phyloP scores from a whole-genome alignment of 768 basidiomycete genomes.

The Daedaleopsis sinensis region DNA sequence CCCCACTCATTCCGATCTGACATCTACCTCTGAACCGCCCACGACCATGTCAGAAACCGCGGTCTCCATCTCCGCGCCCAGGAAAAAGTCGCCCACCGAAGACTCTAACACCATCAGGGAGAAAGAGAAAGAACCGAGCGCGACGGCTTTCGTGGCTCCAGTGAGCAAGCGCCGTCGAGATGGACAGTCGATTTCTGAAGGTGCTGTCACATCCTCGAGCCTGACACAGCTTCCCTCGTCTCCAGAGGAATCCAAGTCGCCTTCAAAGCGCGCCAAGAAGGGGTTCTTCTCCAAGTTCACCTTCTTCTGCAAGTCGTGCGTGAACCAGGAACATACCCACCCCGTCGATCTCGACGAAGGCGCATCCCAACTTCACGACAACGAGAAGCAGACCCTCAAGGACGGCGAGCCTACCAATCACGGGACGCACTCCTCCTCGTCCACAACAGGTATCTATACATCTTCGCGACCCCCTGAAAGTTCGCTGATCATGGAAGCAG shows the following conservation, averaged over 20 bases:
- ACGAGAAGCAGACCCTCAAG: slow-evolving; percentile 26
- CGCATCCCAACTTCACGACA: slow-evolving; percentile 32
- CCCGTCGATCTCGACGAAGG: slow-evolving; percentile 43
- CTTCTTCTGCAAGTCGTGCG: slow-evolving; percentile 64
- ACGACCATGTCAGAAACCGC: slow-evolving; percentile 18
- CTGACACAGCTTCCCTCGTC: slow-evolving; percentile 27
- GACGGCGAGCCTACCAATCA: slow-evolving; percentile 21
- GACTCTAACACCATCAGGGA: slow-evolving; percentile 2
- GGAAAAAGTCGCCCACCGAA: slow-evolving; percentile 5
- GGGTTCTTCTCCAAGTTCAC: slow-evolving; percentile 63
- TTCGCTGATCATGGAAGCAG: slow-evolving; percentile 9
- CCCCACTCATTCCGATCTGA: slow-evolving; percentile 15
- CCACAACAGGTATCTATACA: slow-evolving; percentile 23
- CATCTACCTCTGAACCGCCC: slow-evolving; percentile 8
- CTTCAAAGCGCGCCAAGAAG: slow-evolving; percentile 41
- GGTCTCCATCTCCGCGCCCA: slow-evolving; percentile 9
- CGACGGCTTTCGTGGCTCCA: slow-evolving; percentile 40
- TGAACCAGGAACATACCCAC: slow-evolving; percentile 52
- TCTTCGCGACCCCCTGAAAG: background rate
- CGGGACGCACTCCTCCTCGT: slow-evolving; percentile 24
- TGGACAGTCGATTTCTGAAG: slow-evolving; percentile 30
- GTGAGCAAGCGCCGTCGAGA: slow-evolving; percentile 36
- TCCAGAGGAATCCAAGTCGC: slow-evolving; percentile 26
- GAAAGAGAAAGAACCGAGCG: slow-evolving; percentile 38
- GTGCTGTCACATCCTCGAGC: slow-evolving; percentile 33